phyloP scores from a whole-genome alignment of 805 yeast species.

The Saccharomyces kudriavzevii region DNA sequence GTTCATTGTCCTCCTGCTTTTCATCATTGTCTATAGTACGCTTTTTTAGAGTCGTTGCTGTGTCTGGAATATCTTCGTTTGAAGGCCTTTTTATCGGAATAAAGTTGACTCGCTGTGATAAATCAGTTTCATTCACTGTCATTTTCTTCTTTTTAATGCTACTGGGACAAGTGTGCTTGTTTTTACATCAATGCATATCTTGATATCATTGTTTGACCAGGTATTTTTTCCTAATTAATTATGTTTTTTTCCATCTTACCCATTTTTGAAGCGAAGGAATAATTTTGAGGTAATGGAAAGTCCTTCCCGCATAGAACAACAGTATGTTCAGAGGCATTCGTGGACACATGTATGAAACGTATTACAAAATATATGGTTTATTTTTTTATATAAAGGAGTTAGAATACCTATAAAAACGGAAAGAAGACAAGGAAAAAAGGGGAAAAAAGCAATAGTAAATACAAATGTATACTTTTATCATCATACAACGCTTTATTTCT shows the following conservation, averaged over 20 bases:
- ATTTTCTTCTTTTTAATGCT: not conserved
- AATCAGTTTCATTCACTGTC: not conserved
- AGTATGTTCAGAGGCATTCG: not conserved
- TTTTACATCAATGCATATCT: not conserved
- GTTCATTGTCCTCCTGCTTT: slow-evolving; percentile 3
- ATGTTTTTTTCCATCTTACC: not conserved
- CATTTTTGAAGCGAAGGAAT: not conserved
- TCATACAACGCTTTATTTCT: slow-evolving; percentile 24
- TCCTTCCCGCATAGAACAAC: not conserved
- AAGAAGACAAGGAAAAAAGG: not conserved
- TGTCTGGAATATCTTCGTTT: not conserved
- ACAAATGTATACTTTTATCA: not conserved
- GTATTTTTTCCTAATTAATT: not conserved
- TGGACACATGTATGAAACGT: not conserved
- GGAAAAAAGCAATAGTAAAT: not conserved
- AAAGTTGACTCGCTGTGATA: not conserved
- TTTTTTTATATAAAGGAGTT: not conserved
- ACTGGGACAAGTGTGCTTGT: not conserved
- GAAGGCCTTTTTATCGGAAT: not conserved
- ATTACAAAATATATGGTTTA: not conserved
- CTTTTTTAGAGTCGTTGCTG: not conserved
- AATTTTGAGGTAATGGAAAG: not conserved
- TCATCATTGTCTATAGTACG: not conserved
- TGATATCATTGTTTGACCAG: not conserved
- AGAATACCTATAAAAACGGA: not conserved